These are phyloP conservation scores for Udeniomyces megalosporus DNA, from an alignment of 768 basidiomycete species.

Conservation along the genomic window DNA sequence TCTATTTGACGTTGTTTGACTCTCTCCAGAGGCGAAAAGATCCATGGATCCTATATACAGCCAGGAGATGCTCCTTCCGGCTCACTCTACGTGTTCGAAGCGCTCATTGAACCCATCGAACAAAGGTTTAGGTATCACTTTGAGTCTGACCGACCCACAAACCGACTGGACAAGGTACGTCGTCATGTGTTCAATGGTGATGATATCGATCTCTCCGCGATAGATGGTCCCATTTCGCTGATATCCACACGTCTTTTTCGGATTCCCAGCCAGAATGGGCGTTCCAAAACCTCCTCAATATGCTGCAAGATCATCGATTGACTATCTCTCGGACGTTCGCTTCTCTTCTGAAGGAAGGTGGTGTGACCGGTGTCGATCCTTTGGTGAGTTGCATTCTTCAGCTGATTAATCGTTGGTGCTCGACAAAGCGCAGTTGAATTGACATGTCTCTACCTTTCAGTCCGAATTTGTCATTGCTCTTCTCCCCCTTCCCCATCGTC, in stretches of 20 bases:
- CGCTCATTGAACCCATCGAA: constrained; percentile 64
- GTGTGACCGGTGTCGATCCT: constrained; percentile 49
- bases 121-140: constrained; percentile 92
- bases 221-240: neutral
- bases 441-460: constrained; percentile 32
- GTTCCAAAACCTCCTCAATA: constrained; percentile 77
- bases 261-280: constrained; percentile 80
- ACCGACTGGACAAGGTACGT: constrained; percentile 73
- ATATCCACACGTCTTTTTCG: neutral
- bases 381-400: constrained; percentile 40
- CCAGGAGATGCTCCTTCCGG: too few relatives aligned
- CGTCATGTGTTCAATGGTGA: neutral
- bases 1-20: too few relatives aligned
- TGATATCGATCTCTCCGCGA: neutral
- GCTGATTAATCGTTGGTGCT: too few relatives aligned
- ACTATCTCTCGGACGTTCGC: constrained; percentile 70
- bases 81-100: constrained; percentile 76
- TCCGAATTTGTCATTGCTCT: constrained; percentile 68
- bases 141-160: constrained; percentile 69
- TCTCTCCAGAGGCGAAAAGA: constrained; percentile 22
- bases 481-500: constrained; percentile 56
- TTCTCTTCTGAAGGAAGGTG: constrained; percentile 46
- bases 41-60: constrained; percentile 20
- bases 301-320: constrained; percentile 61
- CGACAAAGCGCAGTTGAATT: neutral